Evolutionary conservation across 306 rosid genomes (phyloP), one percentile per base, ranked within the genome.

Genomic region (Castanea crenata): DNA sequence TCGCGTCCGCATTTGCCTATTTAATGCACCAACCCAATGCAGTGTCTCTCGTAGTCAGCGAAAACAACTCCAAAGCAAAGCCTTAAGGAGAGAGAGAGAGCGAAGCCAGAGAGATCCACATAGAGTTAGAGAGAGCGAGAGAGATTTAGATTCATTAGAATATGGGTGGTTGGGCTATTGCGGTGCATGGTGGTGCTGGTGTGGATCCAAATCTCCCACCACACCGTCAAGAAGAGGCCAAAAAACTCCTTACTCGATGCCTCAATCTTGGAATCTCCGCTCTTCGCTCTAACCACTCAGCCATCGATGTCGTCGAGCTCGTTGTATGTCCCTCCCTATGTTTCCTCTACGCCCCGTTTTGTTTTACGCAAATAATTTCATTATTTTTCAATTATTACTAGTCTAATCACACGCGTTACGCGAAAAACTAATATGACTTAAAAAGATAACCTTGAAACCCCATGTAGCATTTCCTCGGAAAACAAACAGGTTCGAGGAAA

Each of bases 111-210:
- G 29, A 20, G 52, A 8, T 5, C 11, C 3, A 55, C 1, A 38
- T 1, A 57, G 76, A 61, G 27, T 25, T 25, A 25, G 2, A 14
- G 23, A 8, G 31, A 27, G 57, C 35, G 3, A 73, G 62, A 52
- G 29, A 20, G 52, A 12, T 5, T 41, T 7, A 41, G 46, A 41
- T 41, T 41, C 46, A 41, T 41, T 41, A 41, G 38, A 77, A 13
- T 1, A 90, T 87, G 94, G 96, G 84, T 1, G 88, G 91, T 21
- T 95, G 99, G 99, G 99, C 98, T 41, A 91, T 95, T 1, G 96
- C 97, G 1, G 94, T 95, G 77, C 99, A 95, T 77, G 99, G 99
- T 9, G 99, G 99, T 65, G 99, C 99, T n/a, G 99, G 99, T 19
- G 97, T 95, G 3, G 99, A 95, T 80, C 99, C 99, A 0, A 90